Base-by-base conservation (phyloP, 2,329 filamentous ascomycete genomes). In the Trichoderma gracile region DNA sequence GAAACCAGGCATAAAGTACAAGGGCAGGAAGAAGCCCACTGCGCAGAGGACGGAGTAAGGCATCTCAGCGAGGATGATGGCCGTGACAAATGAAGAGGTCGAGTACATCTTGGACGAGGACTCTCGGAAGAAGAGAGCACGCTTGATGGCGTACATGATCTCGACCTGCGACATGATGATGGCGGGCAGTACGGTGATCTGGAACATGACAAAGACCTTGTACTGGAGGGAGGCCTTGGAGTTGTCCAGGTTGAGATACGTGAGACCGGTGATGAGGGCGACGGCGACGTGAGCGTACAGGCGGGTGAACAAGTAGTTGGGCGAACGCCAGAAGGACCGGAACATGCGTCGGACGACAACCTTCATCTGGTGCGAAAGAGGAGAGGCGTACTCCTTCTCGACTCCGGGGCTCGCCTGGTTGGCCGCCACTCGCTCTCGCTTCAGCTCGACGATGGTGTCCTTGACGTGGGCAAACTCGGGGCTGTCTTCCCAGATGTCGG, bases 151-250 rank as follows among this genome's bases (percentile, higher is more conserved):
- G 75, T 91, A 96, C 79, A 93, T 93, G 46, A 78, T 73, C 76
- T 96, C 90, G 61, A 96, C 89, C 72, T 96, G 92, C 1, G 88
- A 87, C 64, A 96, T 86, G 74, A 96, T 92, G 33, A 96, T 81
- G 1, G 91, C 90, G 0, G 92, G 92, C 27, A 97, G 82, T 23
- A 96, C 90, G 0, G 91, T 92, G 58, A 93, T 86, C 75, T 96
- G 92, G 84, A 97, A 97, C 75, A 95, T 91, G 76, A 94, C 86
- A 76, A 97, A 97, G 67, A 97, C 85, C 66, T 89, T 88, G 80
- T 95, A 91, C 76, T 97, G 93, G 5, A 97, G 82, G 1, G 89
- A 91, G 1, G 88, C 79, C 10, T 89, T 85, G 2, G 89, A 92
- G 71, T 93, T 78, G 72, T 94, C 88, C 9, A 96, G 85, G 66